Base-by-base conservation (phyloP, 768 basidiomycete species). In the Lentinula detonsa region DNA sequence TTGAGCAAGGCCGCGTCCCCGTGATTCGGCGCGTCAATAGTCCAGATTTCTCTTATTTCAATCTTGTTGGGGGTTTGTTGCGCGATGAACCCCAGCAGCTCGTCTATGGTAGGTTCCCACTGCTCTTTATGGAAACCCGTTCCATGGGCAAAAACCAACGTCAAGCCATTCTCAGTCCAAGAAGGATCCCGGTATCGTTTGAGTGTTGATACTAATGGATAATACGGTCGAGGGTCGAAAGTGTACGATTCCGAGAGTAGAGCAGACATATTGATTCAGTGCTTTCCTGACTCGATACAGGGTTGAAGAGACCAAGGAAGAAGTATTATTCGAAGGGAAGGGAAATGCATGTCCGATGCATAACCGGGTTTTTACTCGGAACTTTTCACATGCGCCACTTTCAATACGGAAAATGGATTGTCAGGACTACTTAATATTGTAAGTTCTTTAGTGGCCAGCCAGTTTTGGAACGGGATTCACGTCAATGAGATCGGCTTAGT, bases 71-170 rank as follows among this genome's bases (percentile, higher is more conserved):
- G 35, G 1, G 65, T 61, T 18, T 67, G 53, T 5, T 57, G 42
- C 1, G 61, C 66, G 4, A 76, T 59, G 1, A 77, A 51, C 1
- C 42, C 61, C 52, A 74, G 78, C 16, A 85, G 66, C 6, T 81
- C 78, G 7, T 81, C 78, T 2, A 86, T 70, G 0, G 77, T 75
- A 0, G 84, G 82, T 63, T 85, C 84, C 81, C 82, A 85, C n/a
- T 75, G 74, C 64, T 85, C 84, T 63, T 85, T 85, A 65, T 80
- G 80, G 65, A 80, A 82, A 0, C 84, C 77, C 1, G 80, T 82
- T 6, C 78, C 83, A 64, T 85, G 84, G 1, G 81, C 67, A 55
- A 84, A 76, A 35, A 85, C 67, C 34, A 84, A 69, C 0, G 84
- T 84, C 10, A 77, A 52, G 0, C 78, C 82, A 21, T 71, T 56